Evolutionary conservation across 176 grass and related monocot species (phyloP).

Genomic region (Bothriochloa decipiens): DNA sequence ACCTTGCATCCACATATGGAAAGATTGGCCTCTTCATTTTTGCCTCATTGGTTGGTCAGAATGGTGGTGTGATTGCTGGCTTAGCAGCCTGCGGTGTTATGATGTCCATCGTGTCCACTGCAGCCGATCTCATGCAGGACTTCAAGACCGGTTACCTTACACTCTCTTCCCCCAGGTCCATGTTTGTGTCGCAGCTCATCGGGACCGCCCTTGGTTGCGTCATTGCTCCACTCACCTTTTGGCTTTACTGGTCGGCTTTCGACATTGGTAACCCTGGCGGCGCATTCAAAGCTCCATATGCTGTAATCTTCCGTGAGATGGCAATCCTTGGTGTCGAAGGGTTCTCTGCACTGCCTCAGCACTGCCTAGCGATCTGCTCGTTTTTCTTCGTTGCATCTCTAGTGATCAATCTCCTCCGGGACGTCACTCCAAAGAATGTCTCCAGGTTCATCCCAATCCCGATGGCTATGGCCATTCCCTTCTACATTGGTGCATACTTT

Average conservation of each 20-base stretch:
- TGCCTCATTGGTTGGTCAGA: conserved; percentile 62
- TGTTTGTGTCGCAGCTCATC: conserved; percentile 88
- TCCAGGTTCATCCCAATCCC: conserved; percentile 77
- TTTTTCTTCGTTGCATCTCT: conserved; percentile 66
- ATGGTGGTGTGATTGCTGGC: conserved; percentile 80
- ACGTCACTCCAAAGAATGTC: conserved; percentile 51
- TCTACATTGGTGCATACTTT: conserved; percentile 93
- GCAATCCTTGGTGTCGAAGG: conserved; percentile 78
- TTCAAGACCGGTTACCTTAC: conserved; percentile 96
- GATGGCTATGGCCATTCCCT: conserved; percentile 89
- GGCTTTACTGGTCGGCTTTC: conserved; percentile 83
- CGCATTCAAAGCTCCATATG: conserved; percentile 88
- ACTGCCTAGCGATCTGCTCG: conserved; percentile 70
- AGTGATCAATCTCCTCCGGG: conserved; percentile 63
- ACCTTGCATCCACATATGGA: conserved; percentile 74
- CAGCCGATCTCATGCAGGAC: conserved; percentile 94
- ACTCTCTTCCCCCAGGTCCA: conserved; percentile 77
- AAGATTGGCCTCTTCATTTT: conserved; percentile 90
- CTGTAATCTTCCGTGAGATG: conserved; percentile 83
- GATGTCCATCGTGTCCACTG: conserved; percentile 87
- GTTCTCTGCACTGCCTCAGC: conserved; percentile 69
- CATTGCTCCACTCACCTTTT: conserved; percentile 85
- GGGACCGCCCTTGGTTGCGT: conserved; percentile 77
- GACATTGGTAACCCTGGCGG: conserved; percentile 77
- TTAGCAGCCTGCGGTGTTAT: conserved; percentile 85